These are phyloP conservation scores for Euphorbia lathyris DNA, from an alignment of 345 rosid genomes.

Conservation along the genomic window DNA sequence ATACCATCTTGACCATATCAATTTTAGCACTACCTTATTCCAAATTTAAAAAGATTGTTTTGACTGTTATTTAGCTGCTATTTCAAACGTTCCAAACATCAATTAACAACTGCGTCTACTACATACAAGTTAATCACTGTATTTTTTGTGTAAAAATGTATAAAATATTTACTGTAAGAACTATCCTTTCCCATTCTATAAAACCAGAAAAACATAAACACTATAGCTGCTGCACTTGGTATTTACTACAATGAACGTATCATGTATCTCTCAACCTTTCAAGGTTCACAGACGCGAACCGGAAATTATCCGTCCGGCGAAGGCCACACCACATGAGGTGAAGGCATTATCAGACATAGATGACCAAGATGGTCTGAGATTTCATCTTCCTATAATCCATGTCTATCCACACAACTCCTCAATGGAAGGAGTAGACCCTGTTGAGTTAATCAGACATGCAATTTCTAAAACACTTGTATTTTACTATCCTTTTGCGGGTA, in stretches of 20 bases:
- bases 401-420: slow-evolving; percentile 7
- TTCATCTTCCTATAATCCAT: slow-evolving; percentile 20
- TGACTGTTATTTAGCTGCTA: too few species aligned
- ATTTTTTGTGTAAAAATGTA: too few species aligned
- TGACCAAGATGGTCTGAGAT: slow-evolving; percentile 21
- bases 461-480: slow-evolving; percentile 17
- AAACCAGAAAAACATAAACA: too few species aligned
- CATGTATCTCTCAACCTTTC: slow-evolving; percentile 9
- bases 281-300: slow-evolving; percentile 21
- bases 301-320: slow-evolving; percentile 15
- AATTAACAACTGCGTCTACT: too few species aligned
- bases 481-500: slow-evolving; percentile 26
- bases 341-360: slow-evolving; percentile 22
- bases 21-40: too few species aligned
- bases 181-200: too few species aligned
- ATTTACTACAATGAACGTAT: neutral
- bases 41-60: too few species aligned
- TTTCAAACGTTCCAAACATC: too few species aligned
- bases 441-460: slow-evolving; percentile 4
- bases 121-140: too few species aligned
- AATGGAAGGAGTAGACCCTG: slow-evolving; percentile 21
- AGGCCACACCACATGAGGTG: slow-evolving; percentile 20
- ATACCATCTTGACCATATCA: too few species aligned
- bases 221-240: too few species aligned
- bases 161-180: too few species aligned